Evolutionary conservation across 1,284 basidiomycete genomes (phyloP).

Genomic region (Heterobasidion annosum): DNA sequence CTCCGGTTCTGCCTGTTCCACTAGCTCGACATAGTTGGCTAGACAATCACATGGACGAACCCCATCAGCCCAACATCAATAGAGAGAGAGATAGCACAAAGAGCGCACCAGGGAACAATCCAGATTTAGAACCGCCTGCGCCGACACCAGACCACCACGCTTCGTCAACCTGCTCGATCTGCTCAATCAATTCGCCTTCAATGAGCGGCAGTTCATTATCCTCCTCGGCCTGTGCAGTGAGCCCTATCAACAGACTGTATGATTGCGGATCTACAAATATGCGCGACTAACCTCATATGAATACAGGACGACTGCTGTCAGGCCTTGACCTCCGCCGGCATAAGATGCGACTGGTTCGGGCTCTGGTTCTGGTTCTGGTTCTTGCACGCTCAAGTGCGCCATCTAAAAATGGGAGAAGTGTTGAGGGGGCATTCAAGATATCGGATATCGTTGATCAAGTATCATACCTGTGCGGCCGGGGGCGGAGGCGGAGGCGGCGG

Average conservation of each 20-base stretch:
- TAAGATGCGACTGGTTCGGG: constrained; percentile 20
- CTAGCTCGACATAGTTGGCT: constrained; percentile 78
- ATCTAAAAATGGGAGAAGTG: constrained; percentile 17
- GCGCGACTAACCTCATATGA: constrained; percentile 57
- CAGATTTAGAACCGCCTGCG: constrained; percentile 49
- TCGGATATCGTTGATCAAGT: background rate
- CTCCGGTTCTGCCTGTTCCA: constrained; percentile 29
- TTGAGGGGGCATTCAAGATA: background rate
- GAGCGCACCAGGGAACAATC: constrained; percentile 66
- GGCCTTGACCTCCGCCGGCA: constrained; percentile 32
- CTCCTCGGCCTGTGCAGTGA: constrained; percentile 46
- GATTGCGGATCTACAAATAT: background rate
- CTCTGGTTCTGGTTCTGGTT: constrained; percentile 35
- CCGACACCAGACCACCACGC: constrained; percentile 81
- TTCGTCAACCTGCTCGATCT: constrained; percentile 80
- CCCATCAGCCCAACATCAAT: background rate
- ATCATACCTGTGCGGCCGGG: constrained; percentile 22
- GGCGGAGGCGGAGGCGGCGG: constrained; percentile 20
- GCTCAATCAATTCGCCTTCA: constrained; percentile 77
- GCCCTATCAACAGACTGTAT: background rate
- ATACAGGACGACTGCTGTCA: constrained; percentile 61
- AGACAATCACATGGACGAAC: constrained; percentile 9
- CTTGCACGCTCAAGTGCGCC: constrained; percentile 27
- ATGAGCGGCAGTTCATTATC: constrained; percentile 77
- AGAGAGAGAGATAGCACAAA: background rate